These are phyloP conservation scores for Pythium aristosporum DNA, from an alignment of 352 stramenopile species.

Conservation along the genomic window DNA sequence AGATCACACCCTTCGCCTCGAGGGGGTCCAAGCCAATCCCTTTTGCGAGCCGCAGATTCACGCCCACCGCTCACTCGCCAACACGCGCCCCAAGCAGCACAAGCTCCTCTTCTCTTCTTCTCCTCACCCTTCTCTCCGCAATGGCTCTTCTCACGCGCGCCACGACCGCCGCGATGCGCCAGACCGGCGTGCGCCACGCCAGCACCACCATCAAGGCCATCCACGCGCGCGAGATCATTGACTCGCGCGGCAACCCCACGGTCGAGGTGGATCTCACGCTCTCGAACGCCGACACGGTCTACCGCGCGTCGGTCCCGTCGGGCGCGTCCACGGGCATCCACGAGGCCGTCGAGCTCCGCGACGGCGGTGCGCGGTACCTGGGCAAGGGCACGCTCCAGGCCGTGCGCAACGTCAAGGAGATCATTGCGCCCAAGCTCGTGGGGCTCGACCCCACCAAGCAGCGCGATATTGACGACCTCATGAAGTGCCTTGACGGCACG, in stretches of 20 bases:
- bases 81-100: conserved; percentile 1
- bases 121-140: not conserved
- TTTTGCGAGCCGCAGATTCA: not conserved
- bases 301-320: conserved; percentile 93
- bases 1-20: not conserved
- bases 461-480: conserved; percentile 93
- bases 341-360: conserved; percentile 97
- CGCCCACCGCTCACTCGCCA: conserved; percentile 15
- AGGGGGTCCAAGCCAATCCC: not conserved
- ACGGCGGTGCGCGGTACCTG: conserved; percentile 96
- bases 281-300: conserved; percentile 86
- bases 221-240: conserved; percentile 96
- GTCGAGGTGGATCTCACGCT: conserved; percentile 96
- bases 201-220: conserved; percentile 87
- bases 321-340: conserved; percentile 96
- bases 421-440: conserved; percentile 94
- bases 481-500: conserved; percentile 96
- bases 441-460: conserved; percentile 97
- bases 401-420: conserved; percentile 97
- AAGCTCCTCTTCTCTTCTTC: conserved; percentile 7
- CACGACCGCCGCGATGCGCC: conserved; percentile 12
- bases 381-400: conserved; percentile 98
- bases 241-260: conserved; percentile 98
- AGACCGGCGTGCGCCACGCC: conserved; percentile 37
- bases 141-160: conserved; percentile 19